Evolutionary conservation across 2,329 filamentous ascomycete species (phyloP).

Genomic region (Exserohilum rostratum): DNA sequence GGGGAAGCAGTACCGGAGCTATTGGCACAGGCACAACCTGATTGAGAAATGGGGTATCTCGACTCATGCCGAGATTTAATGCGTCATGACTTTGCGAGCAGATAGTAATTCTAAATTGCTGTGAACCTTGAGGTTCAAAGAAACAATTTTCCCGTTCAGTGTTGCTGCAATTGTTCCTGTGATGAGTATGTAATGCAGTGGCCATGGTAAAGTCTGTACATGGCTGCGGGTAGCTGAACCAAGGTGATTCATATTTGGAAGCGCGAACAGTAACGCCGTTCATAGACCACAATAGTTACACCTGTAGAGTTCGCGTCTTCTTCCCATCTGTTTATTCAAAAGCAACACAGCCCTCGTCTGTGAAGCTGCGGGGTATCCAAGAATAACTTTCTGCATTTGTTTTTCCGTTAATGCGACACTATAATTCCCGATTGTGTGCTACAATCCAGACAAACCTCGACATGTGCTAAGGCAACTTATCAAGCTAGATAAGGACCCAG

Average conservation of each 20-base stretch:
- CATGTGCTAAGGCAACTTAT: neutral
- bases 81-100: neutral
- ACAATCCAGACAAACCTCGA: neutral
- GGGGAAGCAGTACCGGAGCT: conserved; percentile 45
- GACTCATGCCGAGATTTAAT: conserved; percentile 41
- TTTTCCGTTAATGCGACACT: neutral
- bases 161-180: neutral
- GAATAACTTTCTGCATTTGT: neutral
- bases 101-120: neutral
- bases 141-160: neutral
- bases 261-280: too few relatives aligned
- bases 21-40: conserved; percentile 43
- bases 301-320: neutral
- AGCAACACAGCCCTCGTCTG: too few relatives aligned
- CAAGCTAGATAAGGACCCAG: neutral
- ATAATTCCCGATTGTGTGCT: neutral
- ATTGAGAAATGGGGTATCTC: conserved; percentile 42
- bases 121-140: neutral
- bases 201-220: too few relatives aligned
- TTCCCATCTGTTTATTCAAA: too few relatives aligned
- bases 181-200: too few relatives aligned
- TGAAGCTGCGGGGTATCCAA: neutral
- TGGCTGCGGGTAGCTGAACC: too few relatives aligned
- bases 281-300: too few relatives aligned
- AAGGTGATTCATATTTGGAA: too few relatives aligned